Evolutionary conservation across 768 basidiomycete species (phyloP), one percentile per base, ranked within the genome.

Genomic region (Mrakia blollopis): DNA sequence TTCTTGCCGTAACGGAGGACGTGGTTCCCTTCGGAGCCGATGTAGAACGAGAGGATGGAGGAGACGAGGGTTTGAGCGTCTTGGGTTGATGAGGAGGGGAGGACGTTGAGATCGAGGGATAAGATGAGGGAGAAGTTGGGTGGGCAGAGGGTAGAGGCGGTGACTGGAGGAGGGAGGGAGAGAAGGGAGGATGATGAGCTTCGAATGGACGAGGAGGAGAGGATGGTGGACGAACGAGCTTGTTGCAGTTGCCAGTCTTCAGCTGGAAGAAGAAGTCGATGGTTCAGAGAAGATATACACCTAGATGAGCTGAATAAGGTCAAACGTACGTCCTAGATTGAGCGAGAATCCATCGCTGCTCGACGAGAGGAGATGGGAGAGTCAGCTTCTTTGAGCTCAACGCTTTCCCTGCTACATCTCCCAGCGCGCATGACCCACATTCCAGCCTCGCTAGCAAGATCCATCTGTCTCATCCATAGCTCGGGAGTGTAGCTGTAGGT

Each of bases 191-290:
- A 41, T 5, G 37, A 60, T n/a, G n/a, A n/a, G n/a, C n/a, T n/a
- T n/a, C n/a, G n/a, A n/a, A n/a, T n/a, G 18, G 47, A 50, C 25
- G 39, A 41, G n/a, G 21, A 13, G 37, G 13, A 11, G 73, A 21
- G 79, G 57, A 16, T 35, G 28, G 71, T 81, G 83, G 10, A 82
- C 83, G 75, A 54, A 18, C 78, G 79, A 32, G 82, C 82, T 81
- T 84, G 84, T 18, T 39, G 30, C n/a, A 79, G 39, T 76, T 84
- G 83, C 84, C 84, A 84, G 2, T 80, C 79, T 65, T 83, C 84
- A 0, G 82, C 65, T 68, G 25, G 25, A 39, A 23, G 37, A 37
- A 18, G 37, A 11, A 23, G 16, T 25, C 23, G 39, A 68, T 13
- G 21, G n/a, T n/a, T n/a, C n/a, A n/a, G n/a, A n/a, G n/a, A n/a